Conservation (phyloP, 176 grass and related monocot species). For the Aegilops umbellulata region DNA sequence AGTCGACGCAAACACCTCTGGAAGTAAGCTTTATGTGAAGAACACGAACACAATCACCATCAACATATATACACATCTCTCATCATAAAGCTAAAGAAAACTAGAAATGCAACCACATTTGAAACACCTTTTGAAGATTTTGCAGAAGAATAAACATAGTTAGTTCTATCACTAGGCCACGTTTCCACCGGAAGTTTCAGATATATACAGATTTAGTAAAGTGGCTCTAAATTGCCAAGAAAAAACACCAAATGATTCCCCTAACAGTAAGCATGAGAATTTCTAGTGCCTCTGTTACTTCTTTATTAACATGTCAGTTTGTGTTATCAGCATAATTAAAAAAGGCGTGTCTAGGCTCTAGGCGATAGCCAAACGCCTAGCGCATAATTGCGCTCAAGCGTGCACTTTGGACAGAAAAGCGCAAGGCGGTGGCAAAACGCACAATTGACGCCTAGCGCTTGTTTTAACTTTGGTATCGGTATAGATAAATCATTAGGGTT, state of each 20-base stretch:
- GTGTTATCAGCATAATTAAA: background rate
- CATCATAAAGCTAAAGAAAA: background rate
- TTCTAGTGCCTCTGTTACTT: slow-evolving; percentile 11
- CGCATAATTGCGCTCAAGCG: no score
- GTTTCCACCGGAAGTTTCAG: background rate
- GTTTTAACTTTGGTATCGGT: background rate
- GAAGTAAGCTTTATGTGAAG: slow-evolving; percentile 17
- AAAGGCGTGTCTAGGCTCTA: no score
- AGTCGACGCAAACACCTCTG: background rate
- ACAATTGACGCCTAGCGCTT: no score
- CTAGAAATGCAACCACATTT: background rate
- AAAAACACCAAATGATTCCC: slow-evolving; percentile 13
- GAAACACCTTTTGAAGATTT: background rate
- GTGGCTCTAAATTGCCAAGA: background rate
- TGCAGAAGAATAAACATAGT: background rate
- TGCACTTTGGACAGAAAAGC: no score
- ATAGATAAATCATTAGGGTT: background rate
- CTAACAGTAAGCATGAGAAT: background rate
- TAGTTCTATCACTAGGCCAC: background rate
- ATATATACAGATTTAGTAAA: background rate
- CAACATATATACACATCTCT: background rate
- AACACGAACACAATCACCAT: slow-evolving; percentile 15
- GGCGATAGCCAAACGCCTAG: no score
- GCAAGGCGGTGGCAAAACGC: no score
- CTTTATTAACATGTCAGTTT: background rate